These are phyloP conservation scores for Borealophlyctis nickersoniae DNA, from an alignment of 192 early-diverging fungal species.

Conservation along the genomic window DNA sequence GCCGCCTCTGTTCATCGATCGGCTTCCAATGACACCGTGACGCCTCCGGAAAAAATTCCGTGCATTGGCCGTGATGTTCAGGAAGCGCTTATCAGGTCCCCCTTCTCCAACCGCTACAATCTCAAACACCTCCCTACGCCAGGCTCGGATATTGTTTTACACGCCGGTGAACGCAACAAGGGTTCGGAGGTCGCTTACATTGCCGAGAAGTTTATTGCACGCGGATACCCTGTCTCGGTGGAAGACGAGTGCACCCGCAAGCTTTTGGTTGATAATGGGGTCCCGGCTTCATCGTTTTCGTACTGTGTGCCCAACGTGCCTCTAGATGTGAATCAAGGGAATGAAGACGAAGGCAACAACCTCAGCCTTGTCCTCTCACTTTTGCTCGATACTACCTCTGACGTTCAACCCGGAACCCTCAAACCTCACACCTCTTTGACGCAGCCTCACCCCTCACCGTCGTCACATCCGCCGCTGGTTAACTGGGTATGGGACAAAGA, in stretches of 20 bases:
- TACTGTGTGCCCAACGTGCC: constrained; percentile 28
- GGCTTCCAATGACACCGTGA: too few species aligned
- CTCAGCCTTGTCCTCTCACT: constrained; percentile 45
- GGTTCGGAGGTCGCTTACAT: constrained; percentile 67
- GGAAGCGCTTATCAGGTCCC: constrained; percentile 78
- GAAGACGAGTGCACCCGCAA: constrained; percentile 57
- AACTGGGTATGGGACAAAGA: too few species aligned
- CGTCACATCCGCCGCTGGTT: too few species aligned
- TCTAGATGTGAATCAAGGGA: constrained; percentile 26
- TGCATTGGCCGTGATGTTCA: constrained; percentile 89
- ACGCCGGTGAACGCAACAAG: constrained; percentile 64
- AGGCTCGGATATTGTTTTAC: constrained; percentile 67
- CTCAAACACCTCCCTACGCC: constrained; percentile 72
- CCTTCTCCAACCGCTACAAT: constrained; percentile 82
- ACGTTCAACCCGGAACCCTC: too few species aligned
- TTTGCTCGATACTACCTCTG: too few species aligned
- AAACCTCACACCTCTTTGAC: too few species aligned
- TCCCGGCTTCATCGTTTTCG: neutral
- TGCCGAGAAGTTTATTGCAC: constrained; percentile 52
- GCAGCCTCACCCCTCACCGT: too few species aligned
- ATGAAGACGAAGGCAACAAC: constrained; percentile 25
- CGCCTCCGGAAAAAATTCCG: constrained; percentile 94
- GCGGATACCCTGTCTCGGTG: constrained; percentile 71
- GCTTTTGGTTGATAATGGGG: constrained; percentile 36
- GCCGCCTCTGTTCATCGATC: too few species aligned